Conservation (phyloP, 192 early-diverging fungal genomes). For the Mortierella alpina region DNA sequence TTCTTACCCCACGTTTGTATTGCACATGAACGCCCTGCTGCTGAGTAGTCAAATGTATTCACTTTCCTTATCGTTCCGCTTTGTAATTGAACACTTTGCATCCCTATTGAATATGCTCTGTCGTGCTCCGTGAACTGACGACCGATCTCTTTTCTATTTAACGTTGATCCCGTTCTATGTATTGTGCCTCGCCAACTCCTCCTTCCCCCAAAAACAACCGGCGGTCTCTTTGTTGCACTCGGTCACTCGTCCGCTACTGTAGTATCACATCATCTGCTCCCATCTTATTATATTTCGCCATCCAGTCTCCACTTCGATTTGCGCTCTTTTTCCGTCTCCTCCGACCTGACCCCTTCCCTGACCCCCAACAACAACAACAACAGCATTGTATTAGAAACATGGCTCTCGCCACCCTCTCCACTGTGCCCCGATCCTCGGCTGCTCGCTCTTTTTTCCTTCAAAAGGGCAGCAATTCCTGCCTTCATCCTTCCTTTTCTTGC, state of each 20-base stretch:
- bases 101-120: neutral
- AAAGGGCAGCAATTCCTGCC: constrained; percentile 1
- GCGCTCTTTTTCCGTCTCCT: constrained; percentile 24
- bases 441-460: constrained; percentile 30
- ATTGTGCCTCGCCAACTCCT: neutral
- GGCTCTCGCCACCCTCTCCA: constrained; percentile 21
- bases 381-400: constrained; percentile 1
- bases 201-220: no score
- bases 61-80: neutral
- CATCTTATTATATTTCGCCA: constrained; percentile 1
- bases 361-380: constrained; percentile 7
- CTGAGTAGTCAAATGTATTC: no score
- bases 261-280: neutral
- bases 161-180: neutral
- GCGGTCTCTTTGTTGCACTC: no score
- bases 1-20: no score
- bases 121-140: neutral
- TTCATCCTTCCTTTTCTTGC: constrained; percentile 10
- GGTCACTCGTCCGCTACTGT: neutral
- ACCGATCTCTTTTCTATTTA: neutral
- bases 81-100: neutral
- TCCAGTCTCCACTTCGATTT: neutral
- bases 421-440: constrained; percentile 30
- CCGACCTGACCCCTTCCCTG: constrained; percentile 8
- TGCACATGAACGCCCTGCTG: no score